These are phyloP conservation scores for Avicennia marina DNA, from an alignment of 257 asterid genomes.

Conservation along the genomic window DNA sequence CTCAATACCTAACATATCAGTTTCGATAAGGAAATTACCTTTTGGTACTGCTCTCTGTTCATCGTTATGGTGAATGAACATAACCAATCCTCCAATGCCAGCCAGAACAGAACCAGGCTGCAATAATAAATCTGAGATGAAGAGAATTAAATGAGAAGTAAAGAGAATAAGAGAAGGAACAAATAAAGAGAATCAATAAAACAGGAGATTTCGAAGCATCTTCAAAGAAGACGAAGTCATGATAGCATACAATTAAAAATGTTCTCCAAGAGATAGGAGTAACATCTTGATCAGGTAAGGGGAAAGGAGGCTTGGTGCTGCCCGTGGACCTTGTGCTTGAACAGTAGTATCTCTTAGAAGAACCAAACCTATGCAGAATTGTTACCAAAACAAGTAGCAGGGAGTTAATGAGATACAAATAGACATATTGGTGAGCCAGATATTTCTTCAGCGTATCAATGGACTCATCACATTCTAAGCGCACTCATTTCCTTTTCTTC, in stretches of 20 bases:
- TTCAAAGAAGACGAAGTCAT: constrained; percentile 21
- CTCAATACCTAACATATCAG: neutral
- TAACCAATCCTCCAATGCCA: constrained; percentile 68
- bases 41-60: constrained; percentile 82
- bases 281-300: constrained; percentile 27
- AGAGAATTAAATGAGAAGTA: constrained; percentile 22
- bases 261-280: constrained; percentile 43
- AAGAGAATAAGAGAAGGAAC: constrained; percentile 6
- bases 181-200: constrained; percentile 10
- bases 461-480: constrained; percentile 4
- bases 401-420: constrained; percentile 1
- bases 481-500: no score
- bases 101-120: constrained; percentile 78
- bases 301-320: constrained; percentile 25
- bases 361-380: constrained; percentile 28
- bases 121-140: constrained; percentile 43
- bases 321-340: constrained; percentile 26
- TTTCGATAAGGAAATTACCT: constrained; percentile 58
- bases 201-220: constrained; percentile 21
- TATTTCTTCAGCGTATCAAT: neutral
- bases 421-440: neutral
- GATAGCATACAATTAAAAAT: constrained; percentile 53
- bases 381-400: constrained; percentile 6
- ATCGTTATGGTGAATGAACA: constrained; percentile 69
- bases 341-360: constrained; percentile 33